A percentile compares a stretch with the other conserved stretches of the same genome.
phyloP scores from a whole-genome alignment of 768 basidiomycete species.

The Boletellus emodensis region DNA sequence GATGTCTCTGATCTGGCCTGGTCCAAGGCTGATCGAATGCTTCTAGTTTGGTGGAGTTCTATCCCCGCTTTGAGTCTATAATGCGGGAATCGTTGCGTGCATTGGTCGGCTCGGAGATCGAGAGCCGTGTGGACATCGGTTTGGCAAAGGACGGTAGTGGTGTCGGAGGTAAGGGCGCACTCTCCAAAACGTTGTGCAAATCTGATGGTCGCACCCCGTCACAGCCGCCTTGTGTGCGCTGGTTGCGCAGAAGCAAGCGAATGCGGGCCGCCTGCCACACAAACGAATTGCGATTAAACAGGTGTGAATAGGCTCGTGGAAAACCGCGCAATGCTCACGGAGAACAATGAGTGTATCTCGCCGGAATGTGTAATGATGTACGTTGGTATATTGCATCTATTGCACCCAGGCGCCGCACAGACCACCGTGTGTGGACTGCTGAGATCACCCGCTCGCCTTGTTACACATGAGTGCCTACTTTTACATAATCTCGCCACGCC shows the following conservation, averaged over 20 bases:
- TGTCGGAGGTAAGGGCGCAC: conserved; percentile 70
- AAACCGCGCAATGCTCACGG: conserved; percentile 9
- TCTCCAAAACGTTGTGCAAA: background rate
- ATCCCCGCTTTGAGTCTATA: conserved; percentile 78
- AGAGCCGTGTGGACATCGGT: conserved; percentile 78
- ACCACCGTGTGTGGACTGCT: too few relatives aligned
- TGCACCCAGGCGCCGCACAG: background rate
- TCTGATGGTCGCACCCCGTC: conserved; percentile 4
- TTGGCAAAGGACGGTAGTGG: conserved; percentile 97
- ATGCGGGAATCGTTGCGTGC: conserved; percentile 70
- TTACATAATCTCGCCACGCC: conserved; percentile 1
- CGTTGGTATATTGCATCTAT: background rate
- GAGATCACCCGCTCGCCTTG: too few relatives aligned
- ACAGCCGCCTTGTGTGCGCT: conserved; percentile 86
- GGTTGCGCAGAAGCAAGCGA: conserved; percentile 27
- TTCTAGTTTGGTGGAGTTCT: conserved; percentile 81
- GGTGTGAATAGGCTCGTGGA: conserved; percentile 14
- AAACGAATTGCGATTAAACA: conserved; percentile 1
- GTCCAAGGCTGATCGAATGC: background rate
- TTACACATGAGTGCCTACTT: background rate
- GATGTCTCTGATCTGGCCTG: background rate
- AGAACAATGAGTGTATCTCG: background rate
- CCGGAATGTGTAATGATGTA: conserved; percentile 10
- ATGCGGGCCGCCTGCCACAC: conserved; percentile 2
- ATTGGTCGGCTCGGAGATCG: conserved; percentile 77